These are phyloP conservation scores for Plasmodium malariae DNA, from an alignment of 169 alveolate genomes.

Conservation along the genomic window DNA sequence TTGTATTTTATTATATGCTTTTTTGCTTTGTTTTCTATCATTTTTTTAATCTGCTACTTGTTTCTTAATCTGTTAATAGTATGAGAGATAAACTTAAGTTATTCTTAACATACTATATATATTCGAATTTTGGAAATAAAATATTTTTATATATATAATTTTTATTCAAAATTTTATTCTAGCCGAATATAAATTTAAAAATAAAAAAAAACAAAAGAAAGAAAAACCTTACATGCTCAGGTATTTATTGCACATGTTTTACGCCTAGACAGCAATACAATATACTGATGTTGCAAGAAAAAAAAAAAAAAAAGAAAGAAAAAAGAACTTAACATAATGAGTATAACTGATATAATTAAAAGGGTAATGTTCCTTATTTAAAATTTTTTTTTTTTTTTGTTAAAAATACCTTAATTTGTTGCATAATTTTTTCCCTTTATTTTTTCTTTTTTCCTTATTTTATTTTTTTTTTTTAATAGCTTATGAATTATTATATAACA, in stretches of 20 bases:
- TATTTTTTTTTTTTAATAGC: slow-evolving; percentile 7
- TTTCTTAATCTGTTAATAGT: too few species aligned
- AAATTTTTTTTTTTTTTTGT: slow-evolving; percentile 18
- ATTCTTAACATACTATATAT: neutral
- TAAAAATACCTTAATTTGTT: slow-evolving; percentile 13
- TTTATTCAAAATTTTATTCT: slow-evolving; percentile 19
- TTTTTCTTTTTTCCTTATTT: neutral
- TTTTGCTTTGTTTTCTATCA: too few species aligned
- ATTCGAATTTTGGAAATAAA: neutral
- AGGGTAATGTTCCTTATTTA: neutral
- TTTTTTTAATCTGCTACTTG: too few species aligned
- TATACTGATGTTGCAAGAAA: slow-evolving; percentile 2
- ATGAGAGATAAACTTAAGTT: too few species aligned
- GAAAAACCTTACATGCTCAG: slow-evolving; percentile 44
- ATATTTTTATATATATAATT: neutral
- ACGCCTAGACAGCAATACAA: slow-evolving; percentile 12
- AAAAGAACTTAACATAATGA: neutral
- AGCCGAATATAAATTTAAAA: slow-evolving; percentile 3
- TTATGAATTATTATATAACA: slow-evolving; percentile 15
- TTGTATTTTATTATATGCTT: too few species aligned
- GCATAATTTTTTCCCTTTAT: too few species aligned
- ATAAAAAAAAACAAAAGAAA: slow-evolving; percentile 53
- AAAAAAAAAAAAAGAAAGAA: slow-evolving; percentile 16
- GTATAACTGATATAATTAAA: neutral
- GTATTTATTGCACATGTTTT: slow-evolving; percentile 13